Base-by-base conservation (phyloP, 2,329 filamentous ascomycete genomes). In the Graphilbum ipis-grandicollis region DNA sequence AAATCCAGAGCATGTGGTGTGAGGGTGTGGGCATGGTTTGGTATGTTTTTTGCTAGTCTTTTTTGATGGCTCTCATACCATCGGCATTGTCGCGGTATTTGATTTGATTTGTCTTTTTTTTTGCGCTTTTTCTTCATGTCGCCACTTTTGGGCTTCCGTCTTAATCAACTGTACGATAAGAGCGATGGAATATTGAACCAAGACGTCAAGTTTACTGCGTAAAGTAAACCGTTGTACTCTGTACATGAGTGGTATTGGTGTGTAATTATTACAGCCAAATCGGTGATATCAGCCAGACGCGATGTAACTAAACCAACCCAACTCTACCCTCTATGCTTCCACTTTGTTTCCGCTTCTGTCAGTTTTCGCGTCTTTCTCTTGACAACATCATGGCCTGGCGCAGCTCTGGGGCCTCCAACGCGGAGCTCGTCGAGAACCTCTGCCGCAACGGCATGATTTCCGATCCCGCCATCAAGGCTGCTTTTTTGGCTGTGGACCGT, bases 361-460 rank as follows among this genome's bases (percentile, higher is more conserved):
- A 22, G 37, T 17, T 4, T 21, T 14, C 10, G 18, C 25, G 33
- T 34, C 18, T 47, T 55, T 41, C n/a, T n/a, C n/a, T n/a, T n/a
- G n/a, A n/a, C n/a, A n/a, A n/a, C n/a, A n/a, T n/a, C 41, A 96
- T 98, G 90, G 86, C 88, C 41, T 98, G 90, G 90, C 72, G 74
- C 46, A 84, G 80, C 55, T 80, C 78, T 7, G 88, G 84, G 41
- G 58, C 59, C 5, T 72, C 74, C 21, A 94, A 96, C 54, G 57
- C 59, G 30, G 75, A 75, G 39, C 66, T 98, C 34, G 65, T 96
- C 43, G 68, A 77, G 46, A 93, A 93, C 53, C 66, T 98, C 39
- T 75, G 63, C 53, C 64, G 58, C 30, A 72, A 80, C 47, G 68
- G 68, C 3, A 63, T 96, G 37, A 85, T 96, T 46, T 15, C 34